Conservation (phyloP, 805 yeast genomes). For the Scheffersomyces amazonensis region DNA sequence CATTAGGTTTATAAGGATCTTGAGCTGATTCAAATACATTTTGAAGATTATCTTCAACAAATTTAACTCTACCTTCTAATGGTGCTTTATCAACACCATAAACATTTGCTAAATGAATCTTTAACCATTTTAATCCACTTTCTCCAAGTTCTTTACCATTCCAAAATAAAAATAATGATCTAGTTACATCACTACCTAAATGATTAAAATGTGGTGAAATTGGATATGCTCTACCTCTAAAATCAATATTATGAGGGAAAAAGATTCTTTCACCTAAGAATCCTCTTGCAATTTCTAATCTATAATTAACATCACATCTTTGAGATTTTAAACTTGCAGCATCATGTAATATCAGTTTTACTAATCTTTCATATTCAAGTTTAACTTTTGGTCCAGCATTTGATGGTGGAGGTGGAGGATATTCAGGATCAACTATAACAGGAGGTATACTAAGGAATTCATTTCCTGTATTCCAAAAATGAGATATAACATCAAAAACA, state of each 20-base stretch:
- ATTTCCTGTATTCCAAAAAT: conserved; percentile 86
- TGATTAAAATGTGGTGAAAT: conserved; percentile 78
- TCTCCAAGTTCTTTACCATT: conserved; percentile 68
- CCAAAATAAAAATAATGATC: conserved; percentile 74
- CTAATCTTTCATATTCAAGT: conserved; percentile 63
- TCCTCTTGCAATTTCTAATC: conserved; percentile 92
- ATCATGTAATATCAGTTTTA: conserved; percentile 56
- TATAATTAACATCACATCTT: conserved; percentile 92
- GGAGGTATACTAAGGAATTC: conserved; percentile 71
- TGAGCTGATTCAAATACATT: conserved; percentile 56
- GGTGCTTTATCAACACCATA: conserved; percentile 76
- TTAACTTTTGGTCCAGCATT: conserved; percentile 71
- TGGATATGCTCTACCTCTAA: conserved; percentile 84
- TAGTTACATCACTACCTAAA: conserved; percentile 73
- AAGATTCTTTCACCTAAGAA: conserved; percentile 71
- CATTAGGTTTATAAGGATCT: conserved; percentile 54
- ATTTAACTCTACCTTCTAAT: conserved; percentile 57
- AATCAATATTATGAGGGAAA: conserved; percentile 80
- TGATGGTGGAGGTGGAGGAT: conserved; percentile 50
- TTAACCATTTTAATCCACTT: conserved; percentile 68
- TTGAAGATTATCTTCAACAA: conserved; percentile 55
- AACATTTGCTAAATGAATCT: conserved; percentile 70
- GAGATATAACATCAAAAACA: conserved; percentile 64
- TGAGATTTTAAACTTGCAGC: conserved; percentile 73
- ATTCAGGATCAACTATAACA: conserved; percentile 37